Base-by-base conservation (phyloP, 1,284 basidiomycete species). In the Coniferiporia weirii region DNA sequence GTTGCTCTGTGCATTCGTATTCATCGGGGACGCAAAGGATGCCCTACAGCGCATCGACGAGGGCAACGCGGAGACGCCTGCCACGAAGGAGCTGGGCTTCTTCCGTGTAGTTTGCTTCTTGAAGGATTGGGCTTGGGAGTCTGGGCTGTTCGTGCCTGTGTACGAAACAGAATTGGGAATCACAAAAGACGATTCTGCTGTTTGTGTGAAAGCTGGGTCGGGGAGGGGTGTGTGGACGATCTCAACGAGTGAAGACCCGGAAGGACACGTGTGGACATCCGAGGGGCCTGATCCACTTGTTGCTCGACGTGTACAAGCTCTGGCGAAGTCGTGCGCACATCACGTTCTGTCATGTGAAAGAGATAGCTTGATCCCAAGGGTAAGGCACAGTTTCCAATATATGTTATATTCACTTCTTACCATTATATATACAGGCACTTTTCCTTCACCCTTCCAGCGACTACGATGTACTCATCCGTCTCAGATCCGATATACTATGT, bases 381-480 rank as follows among this genome's bases (percentile, higher is more conserved):
- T 88, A 61, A 34, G 75, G 52, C 32, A 32, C 17, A 38, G 22
- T 10, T 10, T 22, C 32, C 2, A n/a, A n/a, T 46, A 34, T 15
- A 51, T 32, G 46, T 13, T 40, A n/a, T 27, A 56, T 32, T 40
- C 35, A 34, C 17, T 43, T 49, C 40, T 19, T 54, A 52, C 44
- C 68, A 17, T 22, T 49, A 32, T 32, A 46, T 47, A 40, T 17
- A 15, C 65, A 95, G 89, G 76, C 81, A 17, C 77, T 98, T 52
- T 97, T 98, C 74, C 76, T 82, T 8, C 93, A 97, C 64, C 90
- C 95, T 0, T 81, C 83, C 0, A 76, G 82, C 8, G 89, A 95
- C 68, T 99, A 97, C 70, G 91, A 98, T 67, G 83, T 97, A 65
- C 66, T 97, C 20, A 77, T 99, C 38, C 81, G 89, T 59, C 79